These are phyloP conservation scores for Asparagopsis taxiformis DNA, from an alignment of 31 red algal genomes.

Conservation along the genomic window DNA sequence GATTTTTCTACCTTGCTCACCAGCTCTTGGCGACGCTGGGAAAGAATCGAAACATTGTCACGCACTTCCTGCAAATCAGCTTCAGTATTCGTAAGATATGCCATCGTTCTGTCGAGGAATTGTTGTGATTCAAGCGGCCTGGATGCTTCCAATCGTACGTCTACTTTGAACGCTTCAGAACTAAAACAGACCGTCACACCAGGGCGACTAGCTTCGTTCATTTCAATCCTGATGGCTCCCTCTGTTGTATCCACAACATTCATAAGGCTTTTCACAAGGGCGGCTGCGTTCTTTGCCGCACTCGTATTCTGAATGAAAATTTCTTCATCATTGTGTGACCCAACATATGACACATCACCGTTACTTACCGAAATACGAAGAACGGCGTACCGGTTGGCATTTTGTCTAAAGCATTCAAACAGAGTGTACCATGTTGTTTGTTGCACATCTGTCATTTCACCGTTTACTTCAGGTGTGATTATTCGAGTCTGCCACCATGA, in stretches of 20 bases:
- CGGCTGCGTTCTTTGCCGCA: neutral
- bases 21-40: neutral
- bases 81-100: constrained; percentile 8
- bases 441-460: neutral
- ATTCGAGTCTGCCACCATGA: constrained; percentile 10
- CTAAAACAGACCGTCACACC: neutral
- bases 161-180: neutral
- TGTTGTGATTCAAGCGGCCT: neutral
- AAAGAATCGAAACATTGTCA: neutral
- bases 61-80: neutral
- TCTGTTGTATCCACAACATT: neutral
- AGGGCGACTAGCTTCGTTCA: neutral
- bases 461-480: neutral
- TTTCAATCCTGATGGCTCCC: neutral
- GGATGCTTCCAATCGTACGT: neutral
- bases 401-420: constrained; percentile 22
- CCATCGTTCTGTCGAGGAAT: constrained; percentile 28
- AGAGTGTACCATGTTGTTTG: neutral
- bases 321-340: constrained; percentile 9
- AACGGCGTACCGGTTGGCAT: constrained; percentile 8
- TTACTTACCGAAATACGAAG: constrained; percentile 10
- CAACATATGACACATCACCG: neutral
- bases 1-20: neutral
- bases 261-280: neutral
- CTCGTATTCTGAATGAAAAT: neutral